phyloP scores from a whole-genome alignment of 768 basidiomycete genomes.

The Collybia nuda region DNA sequence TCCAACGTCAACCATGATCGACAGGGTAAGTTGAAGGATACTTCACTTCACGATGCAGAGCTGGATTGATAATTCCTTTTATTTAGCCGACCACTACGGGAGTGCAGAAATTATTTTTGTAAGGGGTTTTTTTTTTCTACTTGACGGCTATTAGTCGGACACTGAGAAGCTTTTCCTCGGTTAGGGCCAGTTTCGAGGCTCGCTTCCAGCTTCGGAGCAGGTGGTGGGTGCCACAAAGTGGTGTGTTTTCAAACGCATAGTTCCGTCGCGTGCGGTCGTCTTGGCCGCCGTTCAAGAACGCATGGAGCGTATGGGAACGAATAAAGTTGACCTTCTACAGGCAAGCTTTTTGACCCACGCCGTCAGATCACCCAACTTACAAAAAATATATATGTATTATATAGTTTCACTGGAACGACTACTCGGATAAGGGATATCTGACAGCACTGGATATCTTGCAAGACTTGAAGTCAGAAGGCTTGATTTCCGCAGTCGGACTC shows the following conservation, averaged over 20 bases:
- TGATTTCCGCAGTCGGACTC: constrained; percentile 67
- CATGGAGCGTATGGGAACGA: constrained; percentile 62
- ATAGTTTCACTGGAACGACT: constrained; percentile 85
- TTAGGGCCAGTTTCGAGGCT: constrained; percentile 69
- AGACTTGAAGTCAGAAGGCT: constrained; percentile 57
- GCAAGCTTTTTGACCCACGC: constrained; percentile 29
- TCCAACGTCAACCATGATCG: not conserved
- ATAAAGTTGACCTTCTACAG: constrained; percentile 70
- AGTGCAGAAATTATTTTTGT: constrained; percentile 82
- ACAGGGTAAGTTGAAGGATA: constrained; percentile 12
- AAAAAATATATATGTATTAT: not conserved
- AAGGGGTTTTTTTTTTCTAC: constrained; percentile 21
- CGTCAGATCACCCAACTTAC: not conserved
- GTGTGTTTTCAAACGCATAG: constrained; percentile 68
- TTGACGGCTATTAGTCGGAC: constrained; percentile 5
- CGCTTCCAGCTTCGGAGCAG: constrained; percentile 34
- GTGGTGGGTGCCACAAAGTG: constrained; percentile 83
- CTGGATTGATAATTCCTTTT: constrained; percentile 2
- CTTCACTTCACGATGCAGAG: not conserved
- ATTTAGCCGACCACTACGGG: constrained; percentile 83
- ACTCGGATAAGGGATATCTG: constrained; percentile 43
- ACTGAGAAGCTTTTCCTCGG: constrained; percentile 2
- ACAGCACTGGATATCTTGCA: constrained; percentile 48
- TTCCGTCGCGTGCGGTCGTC: constrained; percentile 54
- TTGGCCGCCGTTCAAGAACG: constrained; percentile 68